Base-by-base conservation (phyloP, 1,284 basidiomycete species). In the Boletellus dicymbophilus region DNA sequence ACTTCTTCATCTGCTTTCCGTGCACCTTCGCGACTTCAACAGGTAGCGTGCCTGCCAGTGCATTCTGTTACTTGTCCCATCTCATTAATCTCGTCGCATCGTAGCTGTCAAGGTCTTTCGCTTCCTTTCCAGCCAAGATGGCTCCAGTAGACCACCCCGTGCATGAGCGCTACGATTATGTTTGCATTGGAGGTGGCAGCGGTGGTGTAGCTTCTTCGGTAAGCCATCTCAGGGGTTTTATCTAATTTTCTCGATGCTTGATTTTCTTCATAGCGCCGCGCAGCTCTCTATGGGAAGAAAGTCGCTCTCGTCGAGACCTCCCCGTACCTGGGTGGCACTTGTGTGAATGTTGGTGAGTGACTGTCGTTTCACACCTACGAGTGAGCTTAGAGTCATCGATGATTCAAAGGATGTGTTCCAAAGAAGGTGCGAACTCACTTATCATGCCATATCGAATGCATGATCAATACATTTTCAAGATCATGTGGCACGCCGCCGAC, bases 401-500 rank as follows among this genome's bases (percentile, higher is more conserved):
- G 41, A 52, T 31, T 10, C 46, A 10, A 54, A 89, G 89, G 90
- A 61, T 95, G 90, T 71, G 91, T 95, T 5, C 91, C 92, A 26
- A 94, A 94, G 73, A 95, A 93, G 79, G 85, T 81, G 50, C 34
- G 22, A 33, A 22, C 20, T 33, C n/a, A 51, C 47, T 44, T 37
- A 56, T 51, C 40, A 54, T 48, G 47, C 15, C 51, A 40, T 44
- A 38, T 40, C 38, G 37, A 55, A 44, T 31, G 23, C 16, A 6
- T 31, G 41, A 23, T 23, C 28, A 20, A 45, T 6, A 27, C 31
- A 20, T 45, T 52, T 36, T 36, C 60, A 72, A 98, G 90, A 86
- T 99, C 55, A 99, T 99, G 97, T 99, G 97, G 97, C 92, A 99
- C 67, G 95, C 96, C 28, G 94, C 97, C 46, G 96, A 98, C 71